Conservation (phyloP, 805 yeast species). For the Isabelozyma pseudorhagii region DNA sequence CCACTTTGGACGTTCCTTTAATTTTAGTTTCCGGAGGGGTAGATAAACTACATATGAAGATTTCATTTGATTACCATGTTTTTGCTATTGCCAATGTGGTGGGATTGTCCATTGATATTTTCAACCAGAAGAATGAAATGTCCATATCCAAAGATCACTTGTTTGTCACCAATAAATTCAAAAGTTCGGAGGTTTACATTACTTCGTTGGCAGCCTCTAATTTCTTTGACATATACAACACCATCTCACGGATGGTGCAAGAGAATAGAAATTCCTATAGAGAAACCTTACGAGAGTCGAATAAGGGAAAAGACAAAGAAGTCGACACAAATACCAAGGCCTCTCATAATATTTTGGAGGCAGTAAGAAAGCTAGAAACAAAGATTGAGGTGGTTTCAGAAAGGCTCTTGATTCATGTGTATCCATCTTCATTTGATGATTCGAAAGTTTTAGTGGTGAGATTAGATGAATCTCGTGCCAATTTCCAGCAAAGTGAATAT, state of each 20-base stretch:
- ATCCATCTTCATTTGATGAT: constrained; percentile 81
- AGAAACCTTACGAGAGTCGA: constrained; percentile 68
- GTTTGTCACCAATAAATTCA: constrained; percentile 48
- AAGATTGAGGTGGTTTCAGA: constrained; percentile 63
- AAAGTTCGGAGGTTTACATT: constrained; percentile 55
- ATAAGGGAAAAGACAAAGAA: constrained; percentile 7
- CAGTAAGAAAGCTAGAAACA: constrained; percentile 54
- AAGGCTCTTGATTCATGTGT: constrained; percentile 57
- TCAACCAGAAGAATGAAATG: constrained; percentile 60
- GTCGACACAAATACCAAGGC: constrained; percentile 2
- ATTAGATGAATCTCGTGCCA: constrained; percentile 52
- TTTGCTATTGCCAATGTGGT: constrained; percentile 63
- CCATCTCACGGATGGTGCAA: constrained; percentile 66
- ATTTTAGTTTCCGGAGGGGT: constrained; percentile 61
- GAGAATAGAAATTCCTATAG: constrained; percentile 71
- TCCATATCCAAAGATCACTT: constrained; percentile 58
- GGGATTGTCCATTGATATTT: constrained; percentile 51
- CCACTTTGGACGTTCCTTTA: constrained; percentile 56
- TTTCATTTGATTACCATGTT: constrained; percentile 82
- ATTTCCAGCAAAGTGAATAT: constrained; percentile 48
- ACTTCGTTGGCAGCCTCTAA: constrained; percentile 88
- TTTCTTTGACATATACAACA: constrained; percentile 70
- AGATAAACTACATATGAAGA: constrained; percentile 52
- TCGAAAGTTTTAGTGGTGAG: constrained; percentile 66
- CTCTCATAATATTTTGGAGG: constrained; percentile 20